A percentile compares a stretch with the other conserved stretches of the same genome.
Evolutionary conservation across 2,329 filamentous ascomycete genomes (phyloP).

Genomic region (Venturia nashicola): DNA sequence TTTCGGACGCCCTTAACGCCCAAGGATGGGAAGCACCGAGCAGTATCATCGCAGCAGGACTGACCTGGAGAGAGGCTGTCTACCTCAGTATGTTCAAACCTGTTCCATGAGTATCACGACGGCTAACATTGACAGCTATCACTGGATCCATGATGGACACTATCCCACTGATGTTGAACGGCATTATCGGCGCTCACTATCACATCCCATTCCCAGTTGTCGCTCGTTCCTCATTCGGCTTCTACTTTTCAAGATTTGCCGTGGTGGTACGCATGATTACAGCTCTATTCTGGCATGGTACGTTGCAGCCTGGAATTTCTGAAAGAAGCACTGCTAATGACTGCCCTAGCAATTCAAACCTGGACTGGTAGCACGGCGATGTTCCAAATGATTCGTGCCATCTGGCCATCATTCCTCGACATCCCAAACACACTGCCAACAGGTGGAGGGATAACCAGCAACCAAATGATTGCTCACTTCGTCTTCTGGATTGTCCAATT

Average conservation of each 20-base stretch:
- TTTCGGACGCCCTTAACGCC: constrained; percentile 32
- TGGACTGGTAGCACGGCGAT: constrained; percentile 22
- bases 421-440: constrained; percentile 1
- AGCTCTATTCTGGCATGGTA: constrained; percentile 26
- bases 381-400: background rate
- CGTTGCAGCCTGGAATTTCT: background rate
- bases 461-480: constrained; percentile 27
- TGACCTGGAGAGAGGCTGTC: constrained; percentile 29
- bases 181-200: constrained; percentile 19
- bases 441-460: constrained; percentile 31
- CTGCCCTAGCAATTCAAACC: constrained; percentile 19
- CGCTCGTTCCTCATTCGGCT: constrained; percentile 28
- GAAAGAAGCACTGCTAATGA: background rate
- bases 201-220: constrained; percentile 33
- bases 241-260: constrained; percentile 27
- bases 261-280: constrained; percentile 29
- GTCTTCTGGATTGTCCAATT: constrained; percentile 11
- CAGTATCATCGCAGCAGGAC: constrained; percentile 33
- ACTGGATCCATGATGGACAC: constrained; percentile 21
- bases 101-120: background rate
- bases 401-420: constrained; percentile 5
- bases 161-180: constrained; percentile 16
- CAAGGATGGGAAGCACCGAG: constrained; percentile 34
- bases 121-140: constrained; percentile 11
- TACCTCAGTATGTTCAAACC: constrained; percentile 14